Percentiles rank a stretch among this genome's conserved stretches.
Evolutionary conservation across 2,329 filamentous ascomycete species (phyloP).

Genomic region (Exophiala bonariae): DNA sequence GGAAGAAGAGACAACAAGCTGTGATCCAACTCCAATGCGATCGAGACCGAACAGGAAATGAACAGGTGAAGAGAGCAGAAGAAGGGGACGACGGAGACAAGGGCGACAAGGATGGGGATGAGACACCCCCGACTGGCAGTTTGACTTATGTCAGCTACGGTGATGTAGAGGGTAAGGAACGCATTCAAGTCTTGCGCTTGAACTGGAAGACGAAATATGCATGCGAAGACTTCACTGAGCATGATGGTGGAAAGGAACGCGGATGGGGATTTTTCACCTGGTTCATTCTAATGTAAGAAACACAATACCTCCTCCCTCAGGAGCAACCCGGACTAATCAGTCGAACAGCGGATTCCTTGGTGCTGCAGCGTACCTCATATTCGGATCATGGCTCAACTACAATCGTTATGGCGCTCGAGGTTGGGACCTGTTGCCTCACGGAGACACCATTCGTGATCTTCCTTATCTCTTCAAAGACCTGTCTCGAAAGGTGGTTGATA

Average conservation of each 20-base stretch:
- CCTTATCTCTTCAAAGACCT: slow-evolving; percentile 93
- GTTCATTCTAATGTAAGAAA: slow-evolving; percentile 83
- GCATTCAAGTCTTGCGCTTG: slow-evolving; percentile 66
- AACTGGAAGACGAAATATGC: slow-evolving; percentile 88
- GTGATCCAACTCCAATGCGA: slow-evolving; percentile 87
- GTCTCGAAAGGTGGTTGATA: slow-evolving; percentile 74
- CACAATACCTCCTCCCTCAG: not conserved
- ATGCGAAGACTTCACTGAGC: slow-evolving; percentile 63
- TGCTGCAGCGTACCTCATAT: slow-evolving; percentile 88
- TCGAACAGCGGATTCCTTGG: slow-evolving; percentile 74
- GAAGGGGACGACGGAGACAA: slow-evolving; percentile 30
- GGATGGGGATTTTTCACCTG: slow-evolving; percentile 96
- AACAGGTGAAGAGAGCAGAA: slow-evolving; percentile 29
- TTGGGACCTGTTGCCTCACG: slow-evolving; percentile 92
- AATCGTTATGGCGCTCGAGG: slow-evolving; percentile 92
- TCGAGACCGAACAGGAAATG: slow-evolving; percentile 67
- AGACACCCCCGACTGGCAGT: slow-evolving; percentile 48
- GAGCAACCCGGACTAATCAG: slow-evolving; percentile 26
- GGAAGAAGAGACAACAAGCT: slow-evolving; percentile 64
- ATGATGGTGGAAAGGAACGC: slow-evolving; percentile 46
- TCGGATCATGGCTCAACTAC: slow-evolving; percentile 98
- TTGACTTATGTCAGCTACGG: slow-evolving; percentile 76
- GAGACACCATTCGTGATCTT: slow-evolving; percentile 86
- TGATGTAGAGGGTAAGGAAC: slow-evolving; percentile 43
- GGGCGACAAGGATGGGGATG: slow-evolving; percentile 32